These are phyloP conservation scores for Gonium pectorale DNA, from an alignment of 139 green algal species.

Conservation along the genomic window DNA sequence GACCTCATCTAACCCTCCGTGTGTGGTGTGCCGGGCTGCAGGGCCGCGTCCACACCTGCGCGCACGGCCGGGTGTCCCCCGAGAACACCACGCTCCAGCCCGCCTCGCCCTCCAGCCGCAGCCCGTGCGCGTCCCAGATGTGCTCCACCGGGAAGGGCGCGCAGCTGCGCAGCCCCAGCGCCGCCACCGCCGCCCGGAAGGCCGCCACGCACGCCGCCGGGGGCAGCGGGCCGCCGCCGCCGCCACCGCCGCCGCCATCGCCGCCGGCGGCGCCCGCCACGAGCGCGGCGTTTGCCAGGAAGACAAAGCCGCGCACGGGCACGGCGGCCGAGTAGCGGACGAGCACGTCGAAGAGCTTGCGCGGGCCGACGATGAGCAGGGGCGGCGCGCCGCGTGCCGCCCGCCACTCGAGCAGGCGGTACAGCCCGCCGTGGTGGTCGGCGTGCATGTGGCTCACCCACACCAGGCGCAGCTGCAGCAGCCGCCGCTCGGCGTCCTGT, in stretches of 20 bases:
- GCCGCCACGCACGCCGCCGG: neutral
- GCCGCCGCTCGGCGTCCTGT: conserved; percentile 45
- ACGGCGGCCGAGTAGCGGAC: conserved; percentile 72
- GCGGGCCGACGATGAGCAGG: conserved; percentile 89
- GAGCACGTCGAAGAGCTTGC: conserved; percentile 79
- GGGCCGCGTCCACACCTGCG: conserved; percentile 39
- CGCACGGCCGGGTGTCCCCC: conserved; percentile 91
- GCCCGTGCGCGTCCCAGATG: conserved; percentile 73
- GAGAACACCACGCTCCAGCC: conserved; percentile 91
- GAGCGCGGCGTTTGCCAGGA: conserved; percentile 71
- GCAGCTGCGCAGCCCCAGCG: conserved; percentile 52
- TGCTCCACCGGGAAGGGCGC: conserved; percentile 64
- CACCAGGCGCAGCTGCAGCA: conserved; percentile 60
- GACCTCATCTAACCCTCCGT: too few relatives aligned
- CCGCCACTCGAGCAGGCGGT: conserved; percentile 70
- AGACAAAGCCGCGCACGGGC: conserved; percentile 71
- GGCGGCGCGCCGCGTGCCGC: conserved; percentile 56
- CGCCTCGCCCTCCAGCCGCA: conserved; percentile 70
- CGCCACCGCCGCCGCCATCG: neutral
- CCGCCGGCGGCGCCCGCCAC: neutral
- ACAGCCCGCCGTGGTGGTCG: conserved; percentile 96
- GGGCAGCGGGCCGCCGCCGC: neutral
- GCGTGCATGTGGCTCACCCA: conserved; percentile 98
- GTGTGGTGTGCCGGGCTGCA: too few relatives aligned
- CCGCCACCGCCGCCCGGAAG: neutral